Conservation (phyloP, 345 rosid genomes). For the Heritiera littoralis region DNA sequence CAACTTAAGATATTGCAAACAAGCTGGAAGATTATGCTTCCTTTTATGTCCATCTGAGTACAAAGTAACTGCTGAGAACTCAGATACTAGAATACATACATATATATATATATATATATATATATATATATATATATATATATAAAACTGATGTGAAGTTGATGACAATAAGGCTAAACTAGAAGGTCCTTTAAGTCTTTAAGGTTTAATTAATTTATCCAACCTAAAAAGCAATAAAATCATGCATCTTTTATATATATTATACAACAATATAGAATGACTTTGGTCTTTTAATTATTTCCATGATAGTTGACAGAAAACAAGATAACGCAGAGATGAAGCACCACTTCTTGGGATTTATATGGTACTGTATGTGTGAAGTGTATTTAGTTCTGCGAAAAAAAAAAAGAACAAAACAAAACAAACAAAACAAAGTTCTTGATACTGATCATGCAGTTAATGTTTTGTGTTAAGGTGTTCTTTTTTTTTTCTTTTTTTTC, state of each 20-base stretch:
- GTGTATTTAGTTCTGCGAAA: not conserved
- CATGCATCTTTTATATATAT: not conserved
- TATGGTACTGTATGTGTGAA: not conserved
- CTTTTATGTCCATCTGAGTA: not conserved
- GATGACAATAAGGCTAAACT: not conserved
- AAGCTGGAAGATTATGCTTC: not conserved
- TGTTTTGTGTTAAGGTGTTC: too few species aligned
- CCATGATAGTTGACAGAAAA: not conserved
- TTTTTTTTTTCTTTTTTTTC: too few species aligned
- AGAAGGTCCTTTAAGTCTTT: not conserved
- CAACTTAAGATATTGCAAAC: too few species aligned
- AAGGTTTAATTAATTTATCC: not conserved
- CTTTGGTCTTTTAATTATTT: not conserved
- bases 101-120: not conserved
- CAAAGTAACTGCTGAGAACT: not conserved
- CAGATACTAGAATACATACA: too few species aligned
- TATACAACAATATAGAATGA: not conserved
- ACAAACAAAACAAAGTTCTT: too few species aligned
- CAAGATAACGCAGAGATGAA: not conserved
- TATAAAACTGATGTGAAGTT: not conserved
- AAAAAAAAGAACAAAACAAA: too few species aligned
- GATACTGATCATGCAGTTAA: too few species aligned
- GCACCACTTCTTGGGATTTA: not conserved
- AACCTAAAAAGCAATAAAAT: not conserved
- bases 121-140: too few species aligned